Evolutionary conservation across 805 yeast species (phyloP).

Genomic region (Starmerella bombi): DNA sequence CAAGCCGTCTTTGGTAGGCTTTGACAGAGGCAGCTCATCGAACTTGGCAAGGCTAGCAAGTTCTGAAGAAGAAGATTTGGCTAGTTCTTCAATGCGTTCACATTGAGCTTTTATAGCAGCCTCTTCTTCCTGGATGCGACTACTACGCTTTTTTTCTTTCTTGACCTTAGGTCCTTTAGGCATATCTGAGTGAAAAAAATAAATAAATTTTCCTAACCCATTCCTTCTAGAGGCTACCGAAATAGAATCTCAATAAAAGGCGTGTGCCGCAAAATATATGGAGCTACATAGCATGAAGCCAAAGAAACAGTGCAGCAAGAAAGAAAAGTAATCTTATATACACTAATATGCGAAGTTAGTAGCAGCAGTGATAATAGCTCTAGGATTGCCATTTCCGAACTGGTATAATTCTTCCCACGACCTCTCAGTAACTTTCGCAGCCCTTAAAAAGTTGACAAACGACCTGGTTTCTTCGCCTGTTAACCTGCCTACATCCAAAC

Average conservation of each 20-base stretch:
- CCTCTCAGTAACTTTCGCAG: constrained; percentile 31
- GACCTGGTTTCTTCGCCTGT: constrained; percentile 34
- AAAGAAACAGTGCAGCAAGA: too few species aligned
- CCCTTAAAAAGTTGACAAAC: constrained; percentile 32
- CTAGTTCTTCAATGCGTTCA: constrained; percentile 8
- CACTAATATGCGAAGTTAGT: constrained; percentile 23
- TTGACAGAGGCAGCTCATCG: constrained; percentile 64
- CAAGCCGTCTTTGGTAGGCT: constrained; percentile 54
- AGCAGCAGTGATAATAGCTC: constrained; percentile 33
- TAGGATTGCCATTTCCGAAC: constrained; percentile 55
- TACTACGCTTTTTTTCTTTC: constrained; percentile 7
- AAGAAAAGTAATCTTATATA: constrained; percentile 5
- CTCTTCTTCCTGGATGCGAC: constrained; percentile 5
- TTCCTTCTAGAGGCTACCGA: too few species aligned
- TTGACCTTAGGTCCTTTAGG: constrained; percentile 3
- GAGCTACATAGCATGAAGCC: too few species aligned
- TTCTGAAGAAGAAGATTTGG: constrained; percentile 1
- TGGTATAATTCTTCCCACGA: constrained; percentile 39
- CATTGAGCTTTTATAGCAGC: constrained; percentile 8
- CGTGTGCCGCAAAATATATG: too few species aligned
- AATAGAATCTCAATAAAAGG: too few species aligned
- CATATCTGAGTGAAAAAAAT: background rate
- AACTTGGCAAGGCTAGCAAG: constrained; percentile 37
- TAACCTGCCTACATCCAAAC: constrained; percentile 35
- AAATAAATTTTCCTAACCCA: too few species aligned